phyloP scores from a whole-genome alignment of 169 alveolate species.

The Cardiosporidium cionae region DNA sequence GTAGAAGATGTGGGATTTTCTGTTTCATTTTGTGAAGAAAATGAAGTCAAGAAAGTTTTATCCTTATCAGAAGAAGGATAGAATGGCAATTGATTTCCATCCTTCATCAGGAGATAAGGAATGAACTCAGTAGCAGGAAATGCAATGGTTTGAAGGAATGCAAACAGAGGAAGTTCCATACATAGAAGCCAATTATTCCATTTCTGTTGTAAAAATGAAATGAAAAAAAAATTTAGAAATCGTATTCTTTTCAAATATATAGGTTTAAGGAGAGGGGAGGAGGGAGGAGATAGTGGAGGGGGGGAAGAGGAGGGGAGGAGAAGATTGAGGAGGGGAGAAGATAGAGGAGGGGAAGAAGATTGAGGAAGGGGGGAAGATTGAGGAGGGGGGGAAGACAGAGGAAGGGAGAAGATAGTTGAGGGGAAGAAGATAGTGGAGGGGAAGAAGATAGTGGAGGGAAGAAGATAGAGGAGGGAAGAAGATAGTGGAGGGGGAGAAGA shows the following conservation, averaged over 20 bases:
- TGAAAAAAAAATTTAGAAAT: no score
- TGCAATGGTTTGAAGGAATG: conserved; percentile 8
- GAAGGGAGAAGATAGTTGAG: background rate
- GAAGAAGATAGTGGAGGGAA: background rate
- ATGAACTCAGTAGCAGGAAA: conserved; percentile 10
- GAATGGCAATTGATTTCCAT: no score
- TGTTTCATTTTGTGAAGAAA: no score
- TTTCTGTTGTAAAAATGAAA: background rate
- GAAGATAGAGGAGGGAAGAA: no score
- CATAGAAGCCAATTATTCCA: conserved; percentile 5
- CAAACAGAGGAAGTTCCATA: conserved; percentile 14
- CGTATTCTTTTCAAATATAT: background rate
- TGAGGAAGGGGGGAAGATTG: background rate
- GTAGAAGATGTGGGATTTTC: no score
- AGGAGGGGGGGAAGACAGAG: background rate
- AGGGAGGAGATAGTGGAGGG: background rate
- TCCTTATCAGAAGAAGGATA: no score
- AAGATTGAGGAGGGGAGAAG: background rate
- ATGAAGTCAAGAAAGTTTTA: no score
- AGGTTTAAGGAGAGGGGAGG: background rate
- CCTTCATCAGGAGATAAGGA: no score
- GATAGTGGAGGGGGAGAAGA: no score
- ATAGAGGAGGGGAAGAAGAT: background rate
- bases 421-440: no score
- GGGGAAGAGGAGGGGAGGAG: background rate